A percentile compares a stretch with the other conserved stretches of the same genome.
phyloP scores from a whole-genome alignment of 306 rosid species.

The Heteromeles arbutifolia region DNA sequence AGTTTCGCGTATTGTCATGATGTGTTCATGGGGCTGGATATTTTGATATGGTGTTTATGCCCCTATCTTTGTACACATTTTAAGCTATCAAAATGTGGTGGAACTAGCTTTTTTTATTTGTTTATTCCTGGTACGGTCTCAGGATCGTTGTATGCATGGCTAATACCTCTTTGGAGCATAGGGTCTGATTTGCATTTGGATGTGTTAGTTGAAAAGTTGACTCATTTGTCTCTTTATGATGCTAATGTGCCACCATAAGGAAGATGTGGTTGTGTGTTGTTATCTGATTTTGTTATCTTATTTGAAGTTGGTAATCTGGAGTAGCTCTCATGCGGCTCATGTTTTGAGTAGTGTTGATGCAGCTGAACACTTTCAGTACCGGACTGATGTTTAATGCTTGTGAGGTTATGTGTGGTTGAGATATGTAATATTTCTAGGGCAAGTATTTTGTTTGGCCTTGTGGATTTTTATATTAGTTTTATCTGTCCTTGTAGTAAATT shows the following conservation, averaged over 20 bases:
- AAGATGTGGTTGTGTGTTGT: not conserved
- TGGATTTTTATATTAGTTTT: not conserved
- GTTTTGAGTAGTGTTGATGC: not conserved
- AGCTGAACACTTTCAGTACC: no score
- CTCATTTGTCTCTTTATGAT: slow-evolving; percentile 8
- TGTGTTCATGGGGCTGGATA: slow-evolving; percentile 24
- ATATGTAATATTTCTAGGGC: not conserved
- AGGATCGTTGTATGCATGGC: slow-evolving; percentile 25
- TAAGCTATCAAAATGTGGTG: slow-evolving; percentile 10
- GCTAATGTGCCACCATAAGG: slow-evolving; percentile 2
- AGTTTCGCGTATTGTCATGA: not conserved
- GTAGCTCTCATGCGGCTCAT: not conserved
- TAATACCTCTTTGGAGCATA: slow-evolving; percentile 4
- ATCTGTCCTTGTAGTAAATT: not conserved
- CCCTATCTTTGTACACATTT: not conserved
- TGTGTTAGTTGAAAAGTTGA: slow-evolving; percentile 9
- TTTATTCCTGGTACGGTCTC: not conserved
- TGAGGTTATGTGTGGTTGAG: not conserved
- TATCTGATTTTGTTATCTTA: slow-evolving; percentile 1
- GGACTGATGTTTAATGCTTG: not conserved
- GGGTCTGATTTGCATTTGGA: slow-evolving; percentile 2
- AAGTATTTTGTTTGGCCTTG: slow-evolving; percentile 5
- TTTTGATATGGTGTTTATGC: slow-evolving; percentile 9
- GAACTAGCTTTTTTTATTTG: not conserved
- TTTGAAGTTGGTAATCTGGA: not conserved